phyloP scores from a whole-genome alignment of 2,329 filamentous ascomycete genomes.

The Aspergillus persii region DNA sequence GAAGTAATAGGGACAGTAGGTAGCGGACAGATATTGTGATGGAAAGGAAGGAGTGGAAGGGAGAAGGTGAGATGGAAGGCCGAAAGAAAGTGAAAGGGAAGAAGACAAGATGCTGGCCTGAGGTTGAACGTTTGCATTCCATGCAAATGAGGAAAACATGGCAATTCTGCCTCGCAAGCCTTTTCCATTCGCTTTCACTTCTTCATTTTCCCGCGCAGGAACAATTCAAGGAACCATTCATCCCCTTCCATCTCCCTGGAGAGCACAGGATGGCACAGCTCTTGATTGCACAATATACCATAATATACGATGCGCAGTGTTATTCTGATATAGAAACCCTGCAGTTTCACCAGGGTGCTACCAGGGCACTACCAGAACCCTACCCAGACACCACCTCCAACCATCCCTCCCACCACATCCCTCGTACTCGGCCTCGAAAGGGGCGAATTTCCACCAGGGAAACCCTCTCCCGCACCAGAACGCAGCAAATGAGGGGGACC shows the following conservation, averaged over 20 bases:
- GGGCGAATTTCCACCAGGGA: neutral
- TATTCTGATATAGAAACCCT: neutral
- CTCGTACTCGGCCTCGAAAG: neutral
- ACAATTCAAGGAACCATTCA: too few relatives aligned
- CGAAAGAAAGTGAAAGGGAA: neutral
- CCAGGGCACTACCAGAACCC: too few relatives aligned
- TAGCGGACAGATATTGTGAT: neutral
- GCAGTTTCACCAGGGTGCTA: too few relatives aligned
- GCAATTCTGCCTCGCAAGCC: too few relatives aligned
- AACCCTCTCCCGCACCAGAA: neutral
- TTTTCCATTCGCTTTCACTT: too few relatives aligned
- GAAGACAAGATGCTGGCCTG: neutral
- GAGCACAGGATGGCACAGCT: too few relatives aligned
- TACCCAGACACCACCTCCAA: neutral
- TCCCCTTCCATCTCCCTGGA: too few relatives aligned
- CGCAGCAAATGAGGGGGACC: slow-evolving; percentile 1
- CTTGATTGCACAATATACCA: too few relatives aligned
- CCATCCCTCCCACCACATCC: neutral
- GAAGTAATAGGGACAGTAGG: neutral
- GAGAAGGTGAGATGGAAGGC: neutral
- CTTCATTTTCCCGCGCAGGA: too few relatives aligned
- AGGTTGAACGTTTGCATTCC: neutral
- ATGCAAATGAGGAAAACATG: neutral
- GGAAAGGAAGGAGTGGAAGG: neutral
- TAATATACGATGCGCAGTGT: neutral